Evolutionary conservation across 129 eudicot species (phyloP).

Genomic region (Dittrichia graveolens): DNA sequence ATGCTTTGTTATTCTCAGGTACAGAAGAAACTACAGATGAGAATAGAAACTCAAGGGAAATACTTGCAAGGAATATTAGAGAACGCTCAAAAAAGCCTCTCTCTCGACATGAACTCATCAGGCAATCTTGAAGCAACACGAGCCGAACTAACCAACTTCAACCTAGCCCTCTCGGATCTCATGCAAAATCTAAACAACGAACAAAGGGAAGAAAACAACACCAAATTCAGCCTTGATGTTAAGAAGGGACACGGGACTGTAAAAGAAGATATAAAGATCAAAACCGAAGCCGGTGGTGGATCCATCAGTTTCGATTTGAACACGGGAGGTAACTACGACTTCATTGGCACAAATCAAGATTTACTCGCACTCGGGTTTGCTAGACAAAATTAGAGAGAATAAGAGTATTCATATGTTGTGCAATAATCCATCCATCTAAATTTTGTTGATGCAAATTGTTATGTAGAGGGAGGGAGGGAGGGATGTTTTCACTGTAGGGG

Average conservation of each 20-base stretch:
- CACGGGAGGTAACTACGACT: constrained; percentile 70
- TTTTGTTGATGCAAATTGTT: constrained; percentile 40
- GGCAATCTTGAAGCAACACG: constrained; percentile 63
- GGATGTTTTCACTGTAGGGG: constrained; percentile 23
- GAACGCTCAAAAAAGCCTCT: constrained; percentile 79
- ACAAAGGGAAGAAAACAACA: constrained; percentile 30
- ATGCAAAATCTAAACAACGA: constrained; percentile 65
- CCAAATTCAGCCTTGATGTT: constrained; percentile 19
- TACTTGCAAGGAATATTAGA: constrained; percentile 89
- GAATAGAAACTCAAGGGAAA: constrained; percentile 94
- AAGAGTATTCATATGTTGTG: constrained; percentile 26
- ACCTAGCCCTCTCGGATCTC: constrained; percentile 69
- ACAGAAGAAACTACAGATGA: constrained; percentile 84
- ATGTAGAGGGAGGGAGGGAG: constrained; percentile 33
- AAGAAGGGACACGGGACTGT: constrained; percentile 31
- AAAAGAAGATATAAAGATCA: constrained; percentile 47
- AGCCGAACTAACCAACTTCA: constrained; percentile 62
- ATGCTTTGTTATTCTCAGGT: constrained; percentile 43
- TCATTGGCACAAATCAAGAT: constrained; percentile 61
- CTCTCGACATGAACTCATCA: constrained; percentile 57
- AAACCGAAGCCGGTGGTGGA: constrained; percentile 52
- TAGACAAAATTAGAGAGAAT: constrained; percentile 40
- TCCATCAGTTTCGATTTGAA: constrained; percentile 74
- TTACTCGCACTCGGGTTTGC: constrained; percentile 49
- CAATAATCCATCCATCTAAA: constrained; percentile 44